Base-by-base conservation (phyloP, 2,329 filamentous ascomycete species). In the Pyrenophora graminea region DNA sequence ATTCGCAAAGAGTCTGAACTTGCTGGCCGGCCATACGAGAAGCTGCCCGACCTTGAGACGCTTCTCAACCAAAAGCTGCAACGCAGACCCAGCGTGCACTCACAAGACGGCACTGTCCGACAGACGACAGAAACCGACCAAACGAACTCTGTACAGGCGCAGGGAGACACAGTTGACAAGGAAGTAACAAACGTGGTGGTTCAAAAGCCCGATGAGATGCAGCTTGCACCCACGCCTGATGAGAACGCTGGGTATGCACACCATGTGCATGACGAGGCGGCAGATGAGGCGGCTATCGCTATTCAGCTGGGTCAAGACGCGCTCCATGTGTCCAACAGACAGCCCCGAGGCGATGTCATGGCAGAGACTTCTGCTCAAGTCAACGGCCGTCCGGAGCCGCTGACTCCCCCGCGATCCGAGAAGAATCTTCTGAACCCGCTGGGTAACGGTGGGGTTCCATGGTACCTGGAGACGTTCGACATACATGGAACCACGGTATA, bases 401-500 rank as follows among this genome's bases (percentile, higher is more conserved):
- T 86, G 9, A 89, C 87, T 2, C 86, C 87, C 21, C 86, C 87
- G 1, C 81, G 85, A 45, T 89, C 72, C 3, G 72, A 74, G 45
- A 73, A 74, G 48, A 80, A 82, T 38, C 71, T 79, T 2, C 65
- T 75, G 57, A 82, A 85, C 31, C 63, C 66, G 6, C 56, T 73
- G 12, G 63, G 65, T 15, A 63, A 72, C 41, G 93, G 93, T 51
- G 93, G 93, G 30, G 79, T 96, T 10, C 85, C 90, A 6, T 97
- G 91, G 91, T 96, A 96, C 72, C 82, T 96, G 52, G 84, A 89
- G 66, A 82, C 84, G 7, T 95, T 95, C 68, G 85, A 94, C 44
- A 88, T 89, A 47, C 66, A 85, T 45, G 93, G 91, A 49, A 96
- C 91, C 0, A 93, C 88, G 0, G 84, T 93, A 8, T 79, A 89